Percentiles rank a stretch among this genome's conserved stretches.
These are phyloP conservation scores for Clarireedia monteithiana DNA, from an alignment of 2,329 filamentous ascomycete species.

Conservation along the genomic window DNA sequence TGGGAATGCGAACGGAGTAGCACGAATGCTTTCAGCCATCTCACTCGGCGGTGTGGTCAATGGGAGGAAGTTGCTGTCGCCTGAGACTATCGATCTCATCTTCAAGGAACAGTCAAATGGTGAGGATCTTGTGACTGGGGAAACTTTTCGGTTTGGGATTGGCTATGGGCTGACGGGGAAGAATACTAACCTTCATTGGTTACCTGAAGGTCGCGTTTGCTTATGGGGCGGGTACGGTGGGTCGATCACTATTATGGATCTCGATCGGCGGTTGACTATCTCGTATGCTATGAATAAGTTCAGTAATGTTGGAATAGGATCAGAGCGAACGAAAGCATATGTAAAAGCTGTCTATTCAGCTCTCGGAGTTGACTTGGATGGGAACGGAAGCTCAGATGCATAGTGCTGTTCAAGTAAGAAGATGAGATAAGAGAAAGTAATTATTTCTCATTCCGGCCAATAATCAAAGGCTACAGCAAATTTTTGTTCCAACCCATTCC, in stretches of 20 bases:
- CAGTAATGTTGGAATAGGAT: slow-evolving; percentile 13
- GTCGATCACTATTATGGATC: slow-evolving; percentile 36
- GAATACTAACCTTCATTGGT: slow-evolving; percentile 3
- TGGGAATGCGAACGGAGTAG: slow-evolving; percentile 36
- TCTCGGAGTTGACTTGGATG: no score
- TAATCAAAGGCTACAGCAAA: not conserved
- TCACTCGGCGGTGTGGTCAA: not conserved
- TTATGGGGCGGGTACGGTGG: slow-evolving; percentile 42
- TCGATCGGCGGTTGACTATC: slow-evolving; percentile 35
- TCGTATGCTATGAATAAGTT: slow-evolving; percentile 41
- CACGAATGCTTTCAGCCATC: slow-evolving; percentile 11
- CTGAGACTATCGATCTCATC: not conserved
- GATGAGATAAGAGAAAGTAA: no score
- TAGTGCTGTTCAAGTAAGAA: no score
- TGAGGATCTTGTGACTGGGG: not conserved
- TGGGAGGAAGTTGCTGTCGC: not conserved
- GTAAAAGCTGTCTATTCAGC: slow-evolving; percentile 6
- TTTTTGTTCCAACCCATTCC: not conserved
- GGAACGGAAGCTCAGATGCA: no score
- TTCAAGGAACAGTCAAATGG: not conserved
- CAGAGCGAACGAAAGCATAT: not conserved
- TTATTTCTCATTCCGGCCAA: not conserved
- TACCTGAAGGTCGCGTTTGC: slow-evolving; percentile 30
- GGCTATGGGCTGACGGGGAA: slow-evolving; percentile 24
- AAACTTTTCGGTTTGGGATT: not conserved